Percentiles rank a stretch among this genome's conserved stretches.
phyloP scores from a whole-genome alignment of 2,329 filamentous ascomycete genomes.

The Fonsecaea pugnacius region DNA sequence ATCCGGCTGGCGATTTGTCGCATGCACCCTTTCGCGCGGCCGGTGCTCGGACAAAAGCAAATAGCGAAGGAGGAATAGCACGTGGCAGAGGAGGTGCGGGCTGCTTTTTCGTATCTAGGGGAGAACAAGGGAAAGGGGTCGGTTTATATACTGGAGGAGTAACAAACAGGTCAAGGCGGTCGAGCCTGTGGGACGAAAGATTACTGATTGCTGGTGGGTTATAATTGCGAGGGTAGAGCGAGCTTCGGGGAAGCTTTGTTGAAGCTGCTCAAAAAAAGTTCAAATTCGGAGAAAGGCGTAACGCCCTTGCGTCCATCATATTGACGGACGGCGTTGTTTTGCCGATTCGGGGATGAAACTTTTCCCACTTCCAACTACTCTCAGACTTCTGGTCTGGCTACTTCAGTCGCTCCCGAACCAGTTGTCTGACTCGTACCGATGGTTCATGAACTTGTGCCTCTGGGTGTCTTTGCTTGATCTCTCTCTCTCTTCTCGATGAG shows the following conservation, averaged over 20 bases:
- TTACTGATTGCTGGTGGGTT: background rate
- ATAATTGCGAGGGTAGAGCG: background rate
- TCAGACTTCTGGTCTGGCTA: background rate
- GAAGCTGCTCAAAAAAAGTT: conserved; percentile 10
- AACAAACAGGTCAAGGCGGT: background rate
- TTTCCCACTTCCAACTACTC: background rate
- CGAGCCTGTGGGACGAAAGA: background rate
- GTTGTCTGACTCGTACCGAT: background rate
- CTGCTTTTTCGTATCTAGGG: background rate
- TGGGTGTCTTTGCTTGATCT: background rate
- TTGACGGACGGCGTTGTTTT: conserved; percentile 2
- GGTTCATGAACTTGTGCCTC: background rate
- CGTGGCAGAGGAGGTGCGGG: background rate
- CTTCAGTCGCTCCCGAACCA: background rate
- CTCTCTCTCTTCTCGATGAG: background rate
- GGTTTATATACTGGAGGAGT: background rate
- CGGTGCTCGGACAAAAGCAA: conserved; percentile 1
- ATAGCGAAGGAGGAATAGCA: background rate
- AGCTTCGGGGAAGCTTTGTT: background rate
- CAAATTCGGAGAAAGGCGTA: background rate
- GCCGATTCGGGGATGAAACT: conserved; percentile 9
- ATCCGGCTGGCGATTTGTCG: background rate
- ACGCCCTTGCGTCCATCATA: background rate
- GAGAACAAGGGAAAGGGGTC: background rate
- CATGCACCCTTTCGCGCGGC: background rate